These are phyloP conservation scores for Carex pumila DNA, from an alignment of 176 grass and related monocot genomes.

Conservation along the genomic window DNA sequence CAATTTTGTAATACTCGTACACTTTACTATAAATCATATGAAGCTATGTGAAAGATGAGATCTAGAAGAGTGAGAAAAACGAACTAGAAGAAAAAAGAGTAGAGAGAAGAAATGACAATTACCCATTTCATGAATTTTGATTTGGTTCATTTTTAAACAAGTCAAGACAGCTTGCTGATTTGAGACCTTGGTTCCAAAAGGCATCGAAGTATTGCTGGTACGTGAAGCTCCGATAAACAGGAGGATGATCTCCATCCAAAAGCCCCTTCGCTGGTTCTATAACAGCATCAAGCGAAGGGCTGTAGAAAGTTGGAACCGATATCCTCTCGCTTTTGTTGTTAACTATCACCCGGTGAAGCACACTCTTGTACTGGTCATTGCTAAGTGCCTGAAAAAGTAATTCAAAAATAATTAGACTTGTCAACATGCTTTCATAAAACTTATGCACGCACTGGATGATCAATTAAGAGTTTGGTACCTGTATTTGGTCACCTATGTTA, in stretches of 20 bases:
- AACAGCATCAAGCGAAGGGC: constrained; percentile 46
- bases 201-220: constrained; percentile 62
- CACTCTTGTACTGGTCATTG: constrained; percentile 73
- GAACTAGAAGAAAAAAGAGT: no score
- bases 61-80: no score
- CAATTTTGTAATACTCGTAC: no score
- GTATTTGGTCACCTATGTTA: constrained; percentile 86
- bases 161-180: constrained; percentile 66
- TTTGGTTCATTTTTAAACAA: constrained; percentile 27
- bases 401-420: background rate
- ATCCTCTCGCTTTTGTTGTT: constrained; percentile 74
- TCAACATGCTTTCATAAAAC: background rate
- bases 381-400: constrained; percentile 46
- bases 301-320: constrained; percentile 82
- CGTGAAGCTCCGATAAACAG: constrained; percentile 56
- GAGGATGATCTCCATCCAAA: constrained; percentile 35
- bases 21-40: no score
- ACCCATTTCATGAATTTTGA: background rate
- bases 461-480: constrained; percentile 24
- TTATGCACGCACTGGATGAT: background rate
- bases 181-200: constrained; percentile 74
- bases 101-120: background rate
- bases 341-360: constrained; percentile 70
- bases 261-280: constrained; percentile 45
- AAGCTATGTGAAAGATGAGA: no score